Evolutionary conservation across 2,329 filamentous ascomycete species (phyloP).

Genomic region (Arthrobotrys iridis): DNA sequence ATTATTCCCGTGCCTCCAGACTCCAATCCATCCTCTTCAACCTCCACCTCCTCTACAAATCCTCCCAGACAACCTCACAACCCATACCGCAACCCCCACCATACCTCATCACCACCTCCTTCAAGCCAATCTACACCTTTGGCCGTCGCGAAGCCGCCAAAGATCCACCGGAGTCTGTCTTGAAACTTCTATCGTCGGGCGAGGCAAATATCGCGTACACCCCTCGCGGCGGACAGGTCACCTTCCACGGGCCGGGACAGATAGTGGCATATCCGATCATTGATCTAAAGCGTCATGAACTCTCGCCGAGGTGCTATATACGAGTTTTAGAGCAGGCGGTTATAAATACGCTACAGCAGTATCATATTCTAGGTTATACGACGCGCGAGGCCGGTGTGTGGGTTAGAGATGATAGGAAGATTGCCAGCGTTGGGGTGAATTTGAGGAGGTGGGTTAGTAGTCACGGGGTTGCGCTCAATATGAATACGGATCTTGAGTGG

Average conservation of each 20-base stretch:
- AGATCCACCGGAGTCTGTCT: conserved; percentile 63
- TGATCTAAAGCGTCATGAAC: conserved; percentile 75
- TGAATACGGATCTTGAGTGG: conserved; percentile 72
- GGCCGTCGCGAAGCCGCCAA: conserved; percentile 77
- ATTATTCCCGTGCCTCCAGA: conserved; percentile 45
- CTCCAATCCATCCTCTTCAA: conserved; percentile 56
- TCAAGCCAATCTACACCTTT: conserved; percentile 88
- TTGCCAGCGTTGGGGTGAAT: conserved; percentile 92
- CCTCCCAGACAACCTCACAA: neutral
- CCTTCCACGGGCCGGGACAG: conserved; percentile 95
- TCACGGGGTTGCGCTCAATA: conserved; percentile 84
- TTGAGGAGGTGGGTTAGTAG: conserved; percentile 82
- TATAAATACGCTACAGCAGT: conserved; percentile 71
- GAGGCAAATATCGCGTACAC: conserved; percentile 74
- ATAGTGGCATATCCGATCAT: conserved; percentile 90
- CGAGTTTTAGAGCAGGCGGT: conserved; percentile 79
- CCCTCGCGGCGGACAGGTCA: conserved; percentile 87
- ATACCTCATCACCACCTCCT: conserved; percentile 76
- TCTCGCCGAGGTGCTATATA: conserved; percentile 81
- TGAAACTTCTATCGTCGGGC: conserved; percentile 61
- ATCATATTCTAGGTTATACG: conserved; percentile 71
- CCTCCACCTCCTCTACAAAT: conserved; percentile 43
- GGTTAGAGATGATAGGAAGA: conserved; percentile 72
- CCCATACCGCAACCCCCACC: conserved; percentile 67
- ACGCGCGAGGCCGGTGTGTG: conserved; percentile 87